Evolutionary conservation across 2,329 filamentous ascomycete species (phyloP).

Genomic region (Plenodomus lindquistii): DNA sequence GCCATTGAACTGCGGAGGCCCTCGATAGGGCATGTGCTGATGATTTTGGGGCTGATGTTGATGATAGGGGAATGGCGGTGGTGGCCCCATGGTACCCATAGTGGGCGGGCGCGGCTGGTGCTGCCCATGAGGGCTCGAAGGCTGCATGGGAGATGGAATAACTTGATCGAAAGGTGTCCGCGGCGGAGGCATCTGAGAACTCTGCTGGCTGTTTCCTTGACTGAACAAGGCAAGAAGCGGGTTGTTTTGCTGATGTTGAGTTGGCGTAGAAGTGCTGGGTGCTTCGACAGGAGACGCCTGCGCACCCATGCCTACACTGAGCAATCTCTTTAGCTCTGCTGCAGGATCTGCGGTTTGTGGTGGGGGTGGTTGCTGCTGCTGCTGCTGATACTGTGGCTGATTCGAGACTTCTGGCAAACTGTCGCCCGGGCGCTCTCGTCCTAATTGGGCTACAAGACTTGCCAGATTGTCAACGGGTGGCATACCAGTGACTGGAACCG

Average conservation of each 20-base stretch:
- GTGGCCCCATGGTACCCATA: slow-evolving; percentile 52
- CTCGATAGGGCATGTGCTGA: neutral
- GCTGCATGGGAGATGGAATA: slow-evolving; percentile 55
- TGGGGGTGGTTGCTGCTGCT: slow-evolving; percentile 19
- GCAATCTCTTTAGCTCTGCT: slow-evolving; percentile 56
- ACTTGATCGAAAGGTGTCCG: slow-evolving; percentile 60
- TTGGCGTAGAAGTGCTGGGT: slow-evolving; percentile 31
- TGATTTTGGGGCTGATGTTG: slow-evolving; percentile 16
- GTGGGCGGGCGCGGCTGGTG: slow-evolving; percentile 59
- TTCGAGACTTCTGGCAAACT: slow-evolving; percentile 36
- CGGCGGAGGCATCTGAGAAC: slow-evolving; percentile 21
- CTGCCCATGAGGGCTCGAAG: slow-evolving; percentile 59
- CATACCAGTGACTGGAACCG: slow-evolving; percentile 5
- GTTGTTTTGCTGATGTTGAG: slow-evolving; percentile 36
- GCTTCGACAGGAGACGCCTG: slow-evolving; percentile 42
- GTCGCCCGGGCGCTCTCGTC: slow-evolving; percentile 29
- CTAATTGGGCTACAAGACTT: slow-evolving; percentile 36
- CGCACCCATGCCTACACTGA: slow-evolving; percentile 50
- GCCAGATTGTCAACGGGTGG: slow-evolving; percentile 31
- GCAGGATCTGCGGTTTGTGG: slow-evolving; percentile 49
- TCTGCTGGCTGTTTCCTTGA: slow-evolving; percentile 27
- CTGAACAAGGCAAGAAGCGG: slow-evolving; percentile 61
- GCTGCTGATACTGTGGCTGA: slow-evolving; percentile 21
- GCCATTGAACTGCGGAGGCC: slow-evolving; percentile 23
- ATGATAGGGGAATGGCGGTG: slow-evolving; percentile 55